Percentiles rank a stretch among this genome's conserved stretches.
Evolutionary conservation across 73 alveolate genomes (phyloP).

Genomic region (Paraurostyla sp.): DNA sequence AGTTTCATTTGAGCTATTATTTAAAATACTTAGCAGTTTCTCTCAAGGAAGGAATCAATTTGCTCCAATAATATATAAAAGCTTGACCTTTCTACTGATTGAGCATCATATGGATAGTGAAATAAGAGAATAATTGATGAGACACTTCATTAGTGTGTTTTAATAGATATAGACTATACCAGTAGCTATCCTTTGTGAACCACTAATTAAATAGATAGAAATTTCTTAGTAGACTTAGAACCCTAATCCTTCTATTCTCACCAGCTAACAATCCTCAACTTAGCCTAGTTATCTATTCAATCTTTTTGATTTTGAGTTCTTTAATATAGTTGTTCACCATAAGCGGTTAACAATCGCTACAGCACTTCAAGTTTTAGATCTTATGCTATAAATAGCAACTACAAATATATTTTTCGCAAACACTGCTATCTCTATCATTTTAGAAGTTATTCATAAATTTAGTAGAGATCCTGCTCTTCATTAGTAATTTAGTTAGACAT

Average conservation of each 20-base stretch:
- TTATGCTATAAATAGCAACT: slow-evolving; percentile 85
- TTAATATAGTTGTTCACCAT: slow-evolving; percentile 88
- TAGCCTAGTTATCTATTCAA: slow-evolving; percentile 70
- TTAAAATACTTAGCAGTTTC: slow-evolving; percentile 76
- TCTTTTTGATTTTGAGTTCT: slow-evolving; percentile 88
- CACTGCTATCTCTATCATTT: slow-evolving; percentile 37
- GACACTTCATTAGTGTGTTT: slow-evolving; percentile 86
- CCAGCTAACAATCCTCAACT: slow-evolving; percentile 23
- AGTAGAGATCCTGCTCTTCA: slow-evolving; percentile 67
- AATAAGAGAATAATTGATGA: slow-evolving; percentile 90
- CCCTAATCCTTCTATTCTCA: slow-evolving; percentile 17
- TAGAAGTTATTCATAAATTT: slow-evolving; percentile 53
- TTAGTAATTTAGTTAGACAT: slow-evolving; percentile 42
- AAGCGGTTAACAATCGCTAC: slow-evolving; percentile 88
- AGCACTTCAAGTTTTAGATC: slow-evolving; percentile 89
- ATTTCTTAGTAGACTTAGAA: slow-evolving; percentile 69
- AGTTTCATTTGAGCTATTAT: slow-evolving; percentile 71
- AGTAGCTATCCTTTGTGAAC: slow-evolving; percentile 93
- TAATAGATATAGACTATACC: slow-evolving; percentile 89
- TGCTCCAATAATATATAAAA: slow-evolving; percentile 96
- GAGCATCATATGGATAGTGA: slow-evolving; percentile 93
- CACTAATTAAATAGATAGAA: slow-evolving; percentile 90
- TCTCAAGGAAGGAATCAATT: slow-evolving; percentile 90
- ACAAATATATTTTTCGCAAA: slow-evolving; percentile 73
- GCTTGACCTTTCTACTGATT: slow-evolving; percentile 90